Evolutionary conservation across 1,284 basidiomycete species (phyloP), one percentile per base, ranked within the genome.

Genomic region (Microbotryum saponariae): DNA sequence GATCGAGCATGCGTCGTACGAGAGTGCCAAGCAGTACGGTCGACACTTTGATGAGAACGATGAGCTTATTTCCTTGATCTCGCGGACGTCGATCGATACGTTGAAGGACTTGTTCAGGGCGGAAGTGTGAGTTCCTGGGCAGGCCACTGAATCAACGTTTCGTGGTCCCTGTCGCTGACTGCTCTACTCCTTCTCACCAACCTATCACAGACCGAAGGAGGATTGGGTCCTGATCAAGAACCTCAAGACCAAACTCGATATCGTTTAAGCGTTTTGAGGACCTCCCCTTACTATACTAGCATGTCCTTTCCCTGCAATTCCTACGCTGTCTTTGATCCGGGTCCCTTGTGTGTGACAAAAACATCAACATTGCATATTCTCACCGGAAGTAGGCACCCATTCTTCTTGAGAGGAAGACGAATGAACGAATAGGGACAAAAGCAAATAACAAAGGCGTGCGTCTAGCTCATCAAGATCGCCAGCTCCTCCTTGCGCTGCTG

Each of bases 1-100:
- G 82, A 97, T 98, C 67, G 96, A 99, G 76, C 89, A 96, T 74
- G 92, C 92, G 1, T 87, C 92, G 6, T 93, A 98, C 77, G 90
- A 97, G 77, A 88, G 89, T 46, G 86, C 92, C 18, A 94, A 93
- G 78, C 89, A 91, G 82, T 96, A 88, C 73, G 91, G 91, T 8
- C 51, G 71, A 49, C 70, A 73, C 63, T 73, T 66, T 70, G 91
- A 96, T 74, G 93, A 97, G 58, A 91, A 91, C 76, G 94, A 98
- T 76, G 91, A 96, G 71, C 76, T 97, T 48, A 82, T 94, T 59
- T 93, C 91, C 63, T 87, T 89, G 66, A 88, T 98, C 74, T 87
- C 89, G 51, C 83, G 96, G 59, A 85, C 87, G 74, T 92, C 89
- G 71, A 97, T 99, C 70, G 96, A 98, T 75, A 88, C 92, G 6